Percentiles rank a stretch among this genome's conserved stretches.
phyloP scores from a whole-genome alignment of 805 yeast genomes.

The Candida xiaguanensis region DNA sequence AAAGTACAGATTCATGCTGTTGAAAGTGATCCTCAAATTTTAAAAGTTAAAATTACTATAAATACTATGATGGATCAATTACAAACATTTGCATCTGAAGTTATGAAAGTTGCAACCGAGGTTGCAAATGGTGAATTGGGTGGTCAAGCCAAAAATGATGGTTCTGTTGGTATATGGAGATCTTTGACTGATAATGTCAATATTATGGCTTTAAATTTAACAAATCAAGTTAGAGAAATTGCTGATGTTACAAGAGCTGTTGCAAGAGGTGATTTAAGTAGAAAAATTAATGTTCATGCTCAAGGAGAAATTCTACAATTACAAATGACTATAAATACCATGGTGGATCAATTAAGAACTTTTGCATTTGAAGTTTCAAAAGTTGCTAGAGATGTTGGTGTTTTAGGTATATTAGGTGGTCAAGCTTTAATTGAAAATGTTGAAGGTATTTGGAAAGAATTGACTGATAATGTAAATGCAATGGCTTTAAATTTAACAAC shows the following conservation, averaged over 20 bases:
- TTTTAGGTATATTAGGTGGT: constrained; percentile 83
- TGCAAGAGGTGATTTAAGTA: constrained; percentile 78
- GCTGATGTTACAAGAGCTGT: constrained; percentile 89
- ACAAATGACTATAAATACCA: constrained; percentile 82
- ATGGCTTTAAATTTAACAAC: constrained; percentile 87
- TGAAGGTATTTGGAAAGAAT: constrained; percentile 84
- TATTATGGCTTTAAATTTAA: constrained; percentile 82
- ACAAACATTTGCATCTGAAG: constrained; percentile 77
- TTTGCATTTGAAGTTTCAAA: constrained; percentile 85
- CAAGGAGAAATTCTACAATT: constrained; percentile 85
- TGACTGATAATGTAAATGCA: constrained; percentile 83
- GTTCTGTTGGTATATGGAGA: constrained; percentile 88
- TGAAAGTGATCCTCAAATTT: constrained; percentile 75
- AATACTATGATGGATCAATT: constrained; percentile 88
- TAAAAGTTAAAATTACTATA: constrained; percentile 74
- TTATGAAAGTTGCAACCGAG: constrained; percentile 81
- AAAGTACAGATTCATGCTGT: constrained; percentile 71
- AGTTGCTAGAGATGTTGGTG: constrained; percentile 88
- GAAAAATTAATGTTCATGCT: constrained; percentile 85
- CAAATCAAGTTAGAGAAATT: constrained; percentile 68
- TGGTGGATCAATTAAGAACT: constrained; percentile 81
- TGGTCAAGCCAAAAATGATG: constrained; percentile 81
- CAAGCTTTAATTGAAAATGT: constrained; percentile 78
- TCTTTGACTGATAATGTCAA: constrained; percentile 80
- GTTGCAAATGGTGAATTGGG: constrained; percentile 89